These are phyloP conservation scores for Fragaria ananassa DNA, from an alignment of 306 rosid genomes.

Conservation along the genomic window DNA sequence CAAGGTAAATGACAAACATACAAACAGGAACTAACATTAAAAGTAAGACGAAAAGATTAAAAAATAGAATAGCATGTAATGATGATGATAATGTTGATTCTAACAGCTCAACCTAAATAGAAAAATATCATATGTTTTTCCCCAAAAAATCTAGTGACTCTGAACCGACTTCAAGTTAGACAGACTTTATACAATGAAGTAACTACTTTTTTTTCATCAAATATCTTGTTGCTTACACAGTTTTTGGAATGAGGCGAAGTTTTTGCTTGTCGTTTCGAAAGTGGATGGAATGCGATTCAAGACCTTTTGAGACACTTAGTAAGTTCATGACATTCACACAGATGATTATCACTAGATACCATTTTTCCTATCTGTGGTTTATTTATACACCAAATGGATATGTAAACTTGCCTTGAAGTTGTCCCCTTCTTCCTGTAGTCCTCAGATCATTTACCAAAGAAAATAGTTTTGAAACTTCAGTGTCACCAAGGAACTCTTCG, in stretches of 20 bases:
- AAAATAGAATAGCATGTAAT: not conserved
- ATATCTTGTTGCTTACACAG: constrained; percentile 45
- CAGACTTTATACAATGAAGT: constrained; percentile 19
- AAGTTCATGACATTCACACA: not conserved
- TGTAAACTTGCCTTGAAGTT: constrained; percentile 59
- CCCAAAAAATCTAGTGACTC: constrained; percentile 3
- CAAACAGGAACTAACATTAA: not conserved
- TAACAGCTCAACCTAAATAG: constrained; percentile 30
- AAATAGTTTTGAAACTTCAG: constrained; percentile 62
- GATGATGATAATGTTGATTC: not conserved
- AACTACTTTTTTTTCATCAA: constrained; percentile 64
- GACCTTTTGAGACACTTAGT: not conserved
- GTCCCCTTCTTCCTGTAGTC: constrained; percentile 70
- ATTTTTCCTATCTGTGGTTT: not conserved
- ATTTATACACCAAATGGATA: not conserved
- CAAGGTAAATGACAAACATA: not conserved
- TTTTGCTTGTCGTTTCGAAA: constrained; percentile 41
- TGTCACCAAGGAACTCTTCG: constrained; percentile 49
- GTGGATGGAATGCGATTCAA: constrained; percentile 35
- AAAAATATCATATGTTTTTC: not conserved
- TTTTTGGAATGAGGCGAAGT: constrained; percentile 36
- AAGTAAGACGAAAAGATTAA: not conserved
- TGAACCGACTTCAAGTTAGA: not conserved
- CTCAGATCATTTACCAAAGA: constrained; percentile 66
- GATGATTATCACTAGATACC: not conserved